These are phyloP conservation scores for Trichoderma aggressivum DNA, from an alignment of 2,329 filamentous ascomycete species.

Conservation along the genomic window DNA sequence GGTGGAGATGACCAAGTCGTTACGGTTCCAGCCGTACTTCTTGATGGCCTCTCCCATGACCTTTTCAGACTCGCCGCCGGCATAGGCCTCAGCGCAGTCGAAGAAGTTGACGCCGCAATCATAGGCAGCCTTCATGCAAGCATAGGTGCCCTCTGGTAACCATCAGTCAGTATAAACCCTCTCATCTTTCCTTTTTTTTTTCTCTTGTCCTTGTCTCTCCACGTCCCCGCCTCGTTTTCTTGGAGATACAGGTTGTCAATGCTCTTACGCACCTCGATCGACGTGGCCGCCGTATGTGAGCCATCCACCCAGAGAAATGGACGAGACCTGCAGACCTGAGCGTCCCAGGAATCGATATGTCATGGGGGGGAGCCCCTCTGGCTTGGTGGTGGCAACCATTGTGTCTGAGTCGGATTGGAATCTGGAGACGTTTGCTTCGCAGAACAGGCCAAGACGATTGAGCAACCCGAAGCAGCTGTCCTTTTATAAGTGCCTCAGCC, in stretches of 20 bases:
- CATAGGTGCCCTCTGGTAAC: slow-evolving; percentile 39
- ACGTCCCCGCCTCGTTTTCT: background rate
- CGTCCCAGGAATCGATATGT: slow-evolving; percentile 69
- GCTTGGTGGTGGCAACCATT: slow-evolving; percentile 34
- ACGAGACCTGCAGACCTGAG: slow-evolving; percentile 70
- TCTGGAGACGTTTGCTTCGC: background rate
- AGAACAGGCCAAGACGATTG: background rate
- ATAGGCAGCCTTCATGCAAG: slow-evolving; percentile 60
- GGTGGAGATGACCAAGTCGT: slow-evolving; percentile 60
- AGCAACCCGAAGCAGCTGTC: background rate
- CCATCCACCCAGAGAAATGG: slow-evolving; percentile 69
- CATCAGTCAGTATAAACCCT: background rate
- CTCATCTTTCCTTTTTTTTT: background rate
- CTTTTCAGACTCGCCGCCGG: slow-evolving; percentile 58
- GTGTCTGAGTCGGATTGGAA: slow-evolving; percentile 16
- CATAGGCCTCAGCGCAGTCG: slow-evolving; percentile 57
- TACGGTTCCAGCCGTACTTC: slow-evolving; percentile 59
- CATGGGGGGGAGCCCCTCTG: slow-evolving; percentile 52
- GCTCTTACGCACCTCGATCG: slow-evolving; percentile 51
- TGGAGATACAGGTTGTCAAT: background rate
- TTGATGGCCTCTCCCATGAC: slow-evolving; percentile 60
- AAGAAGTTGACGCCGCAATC: slow-evolving; percentile 62
- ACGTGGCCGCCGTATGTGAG: slow-evolving; percentile 74
- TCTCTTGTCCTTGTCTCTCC: background rate
- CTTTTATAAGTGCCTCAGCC: background rate